A percentile compares a stretch with the other conserved stretches of the same genome.
Evolutionary conservation across 2,329 filamentous ascomycete species (phyloP).

Genomic region (Aspergillus fischeri): DNA sequence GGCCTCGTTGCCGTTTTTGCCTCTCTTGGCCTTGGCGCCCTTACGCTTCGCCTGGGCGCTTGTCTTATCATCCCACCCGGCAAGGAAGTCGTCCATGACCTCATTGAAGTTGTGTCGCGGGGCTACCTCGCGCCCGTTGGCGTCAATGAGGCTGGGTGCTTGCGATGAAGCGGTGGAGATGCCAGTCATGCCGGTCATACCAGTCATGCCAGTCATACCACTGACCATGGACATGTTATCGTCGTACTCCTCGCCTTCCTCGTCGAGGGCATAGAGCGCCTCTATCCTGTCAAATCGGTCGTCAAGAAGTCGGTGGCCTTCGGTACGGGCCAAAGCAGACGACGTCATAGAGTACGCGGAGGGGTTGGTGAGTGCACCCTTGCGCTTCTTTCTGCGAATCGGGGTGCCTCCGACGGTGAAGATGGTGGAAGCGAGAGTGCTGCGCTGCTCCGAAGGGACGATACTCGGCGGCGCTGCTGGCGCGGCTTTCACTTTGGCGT

Average conservation of each 20-base stretch:
- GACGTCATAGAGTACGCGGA: constrained; percentile 91
- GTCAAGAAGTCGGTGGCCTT: constrained; percentile 79
- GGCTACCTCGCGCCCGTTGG: constrained; percentile 45
- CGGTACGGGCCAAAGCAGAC: constrained; percentile 79
- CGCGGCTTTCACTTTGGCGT: constrained; percentile 49
- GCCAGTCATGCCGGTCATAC: constrained; percentile 58
- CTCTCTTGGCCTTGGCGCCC: constrained; percentile 51
- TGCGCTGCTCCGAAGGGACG: constrained; percentile 39
- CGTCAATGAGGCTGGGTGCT: constrained; percentile 51
- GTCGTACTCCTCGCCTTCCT: constrained; percentile 51
- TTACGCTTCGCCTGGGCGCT: constrained; percentile 40
- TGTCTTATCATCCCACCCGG: constrained; percentile 49
- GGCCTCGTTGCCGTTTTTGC: constrained; percentile 76
- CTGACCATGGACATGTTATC: constrained; percentile 49
- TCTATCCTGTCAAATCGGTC: constrained; percentile 89
- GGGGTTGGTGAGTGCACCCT: constrained; percentile 83
- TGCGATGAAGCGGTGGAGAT: constrained; percentile 52
- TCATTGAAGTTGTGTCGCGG: constrained; percentile 76
- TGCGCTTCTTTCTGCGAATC: constrained; percentile 80
- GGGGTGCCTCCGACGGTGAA: constrained; percentile 62
- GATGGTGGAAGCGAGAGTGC: constrained; percentile 41
- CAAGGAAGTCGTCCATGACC: constrained; percentile 91
- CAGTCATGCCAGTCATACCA: constrained; percentile 51
- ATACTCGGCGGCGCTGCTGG: constrained; percentile 32
- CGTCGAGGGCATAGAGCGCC: constrained; percentile 67